Conservation (phyloP, 306 rosid species). For the Vachellia pachyceras region DNA sequence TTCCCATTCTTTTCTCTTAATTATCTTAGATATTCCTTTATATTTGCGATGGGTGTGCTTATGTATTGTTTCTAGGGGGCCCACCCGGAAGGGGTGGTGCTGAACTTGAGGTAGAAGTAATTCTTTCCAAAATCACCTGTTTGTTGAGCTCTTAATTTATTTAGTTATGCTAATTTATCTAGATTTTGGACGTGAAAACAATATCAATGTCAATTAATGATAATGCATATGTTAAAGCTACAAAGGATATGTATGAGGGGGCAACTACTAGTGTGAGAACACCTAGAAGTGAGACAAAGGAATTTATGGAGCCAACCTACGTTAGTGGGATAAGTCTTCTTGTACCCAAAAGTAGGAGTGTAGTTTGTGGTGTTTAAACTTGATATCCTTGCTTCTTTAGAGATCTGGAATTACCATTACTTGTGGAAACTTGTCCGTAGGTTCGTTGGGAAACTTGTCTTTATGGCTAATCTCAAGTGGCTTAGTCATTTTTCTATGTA, state of each 20-base stretch:
- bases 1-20: constrained; percentile 11
- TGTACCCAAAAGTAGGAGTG: background rate
- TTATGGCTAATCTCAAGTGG: background rate
- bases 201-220: background rate
- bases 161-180: background rate
- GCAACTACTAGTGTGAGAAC: background rate
- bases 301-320: background rate
- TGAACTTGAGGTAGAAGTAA: background rate
- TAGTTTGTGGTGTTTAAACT: background rate
- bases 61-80: background rate
- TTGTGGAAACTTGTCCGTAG: background rate
- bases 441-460: background rate
- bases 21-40: background rate
- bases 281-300: background rate
- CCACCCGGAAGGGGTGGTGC: background rate
- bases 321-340: background rate
- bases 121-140: background rate
- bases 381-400: background rate
- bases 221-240: background rate
- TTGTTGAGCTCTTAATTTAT: background rate
- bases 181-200: background rate
- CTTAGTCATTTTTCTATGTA: background rate
- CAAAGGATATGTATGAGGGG: background rate
- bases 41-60: background rate
- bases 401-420: background rate